Base-by-base conservation (phyloP, 2,329 filamentous ascomycete genomes). In the Colletotrichum paranaense region DNA sequence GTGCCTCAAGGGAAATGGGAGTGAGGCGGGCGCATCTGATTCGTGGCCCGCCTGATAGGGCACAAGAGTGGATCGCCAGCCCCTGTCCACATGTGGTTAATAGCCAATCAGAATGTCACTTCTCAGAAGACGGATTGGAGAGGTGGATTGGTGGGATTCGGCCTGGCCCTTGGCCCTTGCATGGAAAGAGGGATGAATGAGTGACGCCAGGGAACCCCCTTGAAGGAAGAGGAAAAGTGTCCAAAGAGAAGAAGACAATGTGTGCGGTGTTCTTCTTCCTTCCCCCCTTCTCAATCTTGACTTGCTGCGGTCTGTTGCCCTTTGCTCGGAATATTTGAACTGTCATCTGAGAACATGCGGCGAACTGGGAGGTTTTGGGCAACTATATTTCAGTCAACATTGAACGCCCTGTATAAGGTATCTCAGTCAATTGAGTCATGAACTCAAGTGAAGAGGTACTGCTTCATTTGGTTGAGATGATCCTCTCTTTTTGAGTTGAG, bases 1-100 rank as follows among this genome's bases (percentile, higher is more conserved):
- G 67, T 70, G 67, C 67, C 3, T 19, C 2, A 1, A 14, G 8
- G 14, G 26, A 19, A 9, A 9, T 32, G 5, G 46, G 22, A 63
- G 19, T 49, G 58, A 42, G 32, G 58, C 58, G 28, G 46, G 58
- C 66, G 46, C 30, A 53, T 55, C 30, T 56, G 66, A 55, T 63
- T 68, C 46, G 66, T 53, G 30, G 46, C 14, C 26, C 22, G 46
- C 7, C 42, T 28, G 66, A 63, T 42, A 63, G 30, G 46, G 57
- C 30, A 38, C 28, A n/a, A 9, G 26, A 11, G 42, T 53, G 57
- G 55, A 59, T 58, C n/a, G 3, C 14, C 16, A 22, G 35, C 7
- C 30, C 53, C 42, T 16, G 19, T 42, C 38, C 38, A 42, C 38
- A 42, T 8, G 14, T 42, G 5, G 2, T 7, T 19, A 0, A 19